Conservation (phyloP, 139 green algal genomes). For the Micromonas pusilla region DNA sequence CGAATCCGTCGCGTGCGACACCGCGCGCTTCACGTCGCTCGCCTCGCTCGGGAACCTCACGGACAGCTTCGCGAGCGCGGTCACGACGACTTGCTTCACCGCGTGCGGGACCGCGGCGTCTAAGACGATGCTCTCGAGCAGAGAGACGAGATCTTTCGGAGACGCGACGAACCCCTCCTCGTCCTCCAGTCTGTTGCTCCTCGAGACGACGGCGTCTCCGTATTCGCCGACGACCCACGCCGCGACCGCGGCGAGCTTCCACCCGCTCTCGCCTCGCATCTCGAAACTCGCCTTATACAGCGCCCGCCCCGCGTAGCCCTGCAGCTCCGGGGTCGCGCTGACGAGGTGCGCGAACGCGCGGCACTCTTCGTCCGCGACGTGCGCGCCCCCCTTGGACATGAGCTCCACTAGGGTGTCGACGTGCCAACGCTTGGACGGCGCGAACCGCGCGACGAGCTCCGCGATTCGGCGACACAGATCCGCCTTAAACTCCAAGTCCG, state of each 20-base stretch:
- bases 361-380: constrained; percentile 70
- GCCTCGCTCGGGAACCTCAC: background rate
- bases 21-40: background rate
- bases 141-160: background rate
- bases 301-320: constrained; percentile 49
- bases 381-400: constrained; percentile 36
- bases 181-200: constrained; percentile 8
- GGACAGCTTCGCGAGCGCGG: constrained; percentile 3
- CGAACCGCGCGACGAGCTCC: constrained; percentile 74
- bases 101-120: background rate
- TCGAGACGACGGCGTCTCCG: constrained; percentile 73
- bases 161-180: background rate
- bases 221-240: constrained; percentile 86
- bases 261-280: background rate
- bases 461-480: constrained; percentile 88
- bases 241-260: background rate
- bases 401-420: constrained; percentile 71
- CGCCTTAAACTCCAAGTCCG: constrained; percentile 89
- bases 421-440: constrained; percentile 85
- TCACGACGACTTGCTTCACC: constrained; percentile 14
- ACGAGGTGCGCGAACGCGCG: constrained; percentile 75
- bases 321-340: constrained; percentile 76
- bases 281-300: constrained; percentile 32
- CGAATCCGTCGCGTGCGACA: background rate
- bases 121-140: background rate